Evolutionary conservation across 1,139 yeast genomes (phyloP).

Genomic region (Yarrowia galli): DNA sequence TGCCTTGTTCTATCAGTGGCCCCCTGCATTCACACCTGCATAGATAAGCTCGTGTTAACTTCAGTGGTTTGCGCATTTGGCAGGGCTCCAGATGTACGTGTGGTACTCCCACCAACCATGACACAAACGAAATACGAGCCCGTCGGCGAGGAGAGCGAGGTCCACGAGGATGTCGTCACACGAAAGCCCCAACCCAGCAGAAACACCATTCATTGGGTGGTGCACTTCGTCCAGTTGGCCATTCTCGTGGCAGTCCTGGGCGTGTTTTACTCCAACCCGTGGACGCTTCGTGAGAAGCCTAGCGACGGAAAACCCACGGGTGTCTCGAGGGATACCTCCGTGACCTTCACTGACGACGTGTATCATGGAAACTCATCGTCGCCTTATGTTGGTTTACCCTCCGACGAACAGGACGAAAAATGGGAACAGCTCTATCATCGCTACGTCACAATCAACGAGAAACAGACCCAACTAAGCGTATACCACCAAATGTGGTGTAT

Average conservation of each 20-base stretch:
- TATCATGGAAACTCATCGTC: slow-evolving; percentile 16
- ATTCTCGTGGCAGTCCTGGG: slow-evolving; percentile 7
- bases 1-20: neutral
- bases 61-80: neutral
- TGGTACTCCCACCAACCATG: slow-evolving; percentile 6
- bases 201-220: slow-evolving; percentile 21
- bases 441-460: neutral
- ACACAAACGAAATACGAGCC: slow-evolving; percentile 25
- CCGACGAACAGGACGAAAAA: slow-evolving; percentile 2
- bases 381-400: slow-evolving; percentile 9
- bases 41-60: slow-evolving; percentile 12
- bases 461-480: slow-evolving; percentile 11
- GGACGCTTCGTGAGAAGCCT: slow-evolving; percentile 2
- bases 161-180: neutral
- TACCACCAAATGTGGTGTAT: slow-evolving; percentile 32
- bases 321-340: neutral
- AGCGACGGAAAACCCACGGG: neutral
- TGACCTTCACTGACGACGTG: slow-evolving; percentile 24
- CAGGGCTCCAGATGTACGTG: neutral
- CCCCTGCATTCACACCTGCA: slow-evolving; percentile 26
- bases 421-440: slow-evolving; percentile 18
- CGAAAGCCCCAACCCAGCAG: neutral
- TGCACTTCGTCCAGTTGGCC: slow-evolving; percentile 19
- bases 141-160: slow-evolving; percentile 15
- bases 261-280: slow-evolving; percentile 17